These are phyloP conservation scores for Hypoxylon sp. DNA, from an alignment of 2,329 filamentous ascomycete species.

Conservation along the genomic window DNA sequence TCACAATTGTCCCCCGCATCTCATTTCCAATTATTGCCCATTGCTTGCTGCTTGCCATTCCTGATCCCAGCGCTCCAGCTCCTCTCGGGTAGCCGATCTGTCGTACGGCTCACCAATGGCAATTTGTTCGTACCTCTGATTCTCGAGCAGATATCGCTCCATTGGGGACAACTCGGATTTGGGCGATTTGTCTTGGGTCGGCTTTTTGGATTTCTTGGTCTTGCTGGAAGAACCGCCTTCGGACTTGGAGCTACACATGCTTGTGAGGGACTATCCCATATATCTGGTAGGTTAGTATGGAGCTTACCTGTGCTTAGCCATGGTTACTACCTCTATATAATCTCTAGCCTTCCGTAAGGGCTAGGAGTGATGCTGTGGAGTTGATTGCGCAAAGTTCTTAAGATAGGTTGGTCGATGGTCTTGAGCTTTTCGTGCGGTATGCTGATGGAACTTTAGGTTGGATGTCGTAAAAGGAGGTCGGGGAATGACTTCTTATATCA, in stretches of 20 bases:
- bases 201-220: constrained; percentile 11
- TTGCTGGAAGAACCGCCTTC: constrained; percentile 4
- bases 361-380: not conserved
- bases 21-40: not conserved
- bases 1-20: not conserved
- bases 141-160: constrained; percentile 7
- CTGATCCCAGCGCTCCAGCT: constrained; percentile 18
- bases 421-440: not conserved
- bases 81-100: not conserved
- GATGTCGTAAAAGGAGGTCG: not conserved
- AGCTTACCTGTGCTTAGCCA: constrained; percentile 33
- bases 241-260: constrained; percentile 5
- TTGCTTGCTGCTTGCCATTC: constrained; percentile 28
- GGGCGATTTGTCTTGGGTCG: not conserved
- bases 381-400: not conserved
- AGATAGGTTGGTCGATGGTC: not conserved
- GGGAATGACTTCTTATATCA: not conserved
- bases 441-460: not conserved
- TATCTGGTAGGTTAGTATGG: not conserved
- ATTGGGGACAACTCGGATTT: constrained; percentile 1
- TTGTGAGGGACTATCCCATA: constrained; percentile 11
- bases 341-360: not conserved
- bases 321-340: constrained; percentile 5
- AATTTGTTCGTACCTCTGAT: constrained; percentile 26
- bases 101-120: constrained; percentile 13